Conservation (phyloP, 805 yeast genomes). For the Cyberlindnera meyerae region DNA sequence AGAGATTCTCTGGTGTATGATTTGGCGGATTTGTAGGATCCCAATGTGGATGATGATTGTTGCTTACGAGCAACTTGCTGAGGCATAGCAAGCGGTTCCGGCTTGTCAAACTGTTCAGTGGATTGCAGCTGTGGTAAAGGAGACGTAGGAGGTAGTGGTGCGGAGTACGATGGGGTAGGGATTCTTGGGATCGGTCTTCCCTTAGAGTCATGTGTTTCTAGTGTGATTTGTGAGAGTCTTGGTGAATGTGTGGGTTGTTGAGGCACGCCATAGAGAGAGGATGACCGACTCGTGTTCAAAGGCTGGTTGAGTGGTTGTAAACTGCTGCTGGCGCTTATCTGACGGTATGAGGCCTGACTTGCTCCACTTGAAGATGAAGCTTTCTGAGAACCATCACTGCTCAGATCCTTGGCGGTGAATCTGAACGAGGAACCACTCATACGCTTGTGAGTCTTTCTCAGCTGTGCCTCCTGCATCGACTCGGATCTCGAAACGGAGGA, state of each 20-base stretch:
- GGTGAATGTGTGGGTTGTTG: conserved; percentile 1
- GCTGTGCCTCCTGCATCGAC: conserved; percentile 5
- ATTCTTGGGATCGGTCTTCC: conserved; percentile 3
- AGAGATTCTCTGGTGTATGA: conserved; percentile 13
- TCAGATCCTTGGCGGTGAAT: conserved; percentile 2
- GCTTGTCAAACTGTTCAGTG: background rate
- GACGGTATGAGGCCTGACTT: background rate
- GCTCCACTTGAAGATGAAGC: background rate
- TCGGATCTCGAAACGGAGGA: conserved; percentile 7
- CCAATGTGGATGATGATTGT: conserved; percentile 5
- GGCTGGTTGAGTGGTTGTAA: no score
- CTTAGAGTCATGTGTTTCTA: conserved; percentile 1
- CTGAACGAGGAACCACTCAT: conserved; percentile 9
- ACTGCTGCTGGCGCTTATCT: background rate
- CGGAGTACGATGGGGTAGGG: conserved; percentile 14
- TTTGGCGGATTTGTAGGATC: conserved; percentile 10
- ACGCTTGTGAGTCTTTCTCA: conserved; percentile 4
- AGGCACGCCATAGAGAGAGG: conserved; percentile 1
- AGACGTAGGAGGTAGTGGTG: conserved; percentile 12
- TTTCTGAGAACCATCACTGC: background rate
- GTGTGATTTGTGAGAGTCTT: conserved; percentile 1
- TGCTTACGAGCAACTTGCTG: background rate
- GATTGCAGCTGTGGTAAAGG: background rate
- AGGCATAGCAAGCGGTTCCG: conserved; percentile 1
- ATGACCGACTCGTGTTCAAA: background rate